Evolutionary conservation across 164 flowering plant species (phyloP), one percentile per base, ranked within the genome.

Genomic region (Nelumbo lutea): DNA sequence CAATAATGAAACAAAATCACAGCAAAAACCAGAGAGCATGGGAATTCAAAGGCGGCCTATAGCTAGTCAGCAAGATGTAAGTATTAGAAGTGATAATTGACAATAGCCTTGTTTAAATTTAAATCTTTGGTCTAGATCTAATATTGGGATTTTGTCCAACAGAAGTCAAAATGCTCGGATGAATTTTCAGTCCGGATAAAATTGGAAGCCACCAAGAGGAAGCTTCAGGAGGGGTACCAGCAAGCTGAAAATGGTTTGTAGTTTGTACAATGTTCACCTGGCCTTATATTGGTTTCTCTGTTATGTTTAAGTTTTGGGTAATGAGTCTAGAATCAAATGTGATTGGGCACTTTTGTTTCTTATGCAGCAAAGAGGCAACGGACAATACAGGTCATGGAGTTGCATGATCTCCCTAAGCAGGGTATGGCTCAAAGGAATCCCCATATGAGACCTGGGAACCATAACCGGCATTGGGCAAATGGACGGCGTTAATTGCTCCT

Each of bases 221-320:
- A 79, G 75, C 87, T 91, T 51, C 91, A 89, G 0, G 91, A 89
- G 75, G 70, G 90, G 9, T 91, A 91, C 71, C 93, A 89, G 78
- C 84, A 85, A 80, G 93, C 82, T 27, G 88, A 91, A 74, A 86
- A 89, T 42, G 97, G 97, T 91, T 70, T n/a, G n/a, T n/a, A n/a
- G n/a, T n/a, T n/a, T 1, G 77, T 67, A 6, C 14, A 59, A 40
- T 6, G 10, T 46, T 45, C 42, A 10, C 42, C 27, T 2, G 5
- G 5, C 68, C 44, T 45, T 43, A 3, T 9, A 2, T 13, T 44
- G 67, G 44, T 41, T 47, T 10, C 15, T 48, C 14, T 58, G 5
- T 42, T n/a, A n/a, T n/a, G n/a, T n/a, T n/a, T n/a, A n/a, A n/a
- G n/a, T n/a, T 57, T 11, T 74, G 4, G n/a, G 48, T 14, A 40